Base-by-base conservation (phyloP, 805 yeast genomes). In the Candida andamanensis region DNA sequence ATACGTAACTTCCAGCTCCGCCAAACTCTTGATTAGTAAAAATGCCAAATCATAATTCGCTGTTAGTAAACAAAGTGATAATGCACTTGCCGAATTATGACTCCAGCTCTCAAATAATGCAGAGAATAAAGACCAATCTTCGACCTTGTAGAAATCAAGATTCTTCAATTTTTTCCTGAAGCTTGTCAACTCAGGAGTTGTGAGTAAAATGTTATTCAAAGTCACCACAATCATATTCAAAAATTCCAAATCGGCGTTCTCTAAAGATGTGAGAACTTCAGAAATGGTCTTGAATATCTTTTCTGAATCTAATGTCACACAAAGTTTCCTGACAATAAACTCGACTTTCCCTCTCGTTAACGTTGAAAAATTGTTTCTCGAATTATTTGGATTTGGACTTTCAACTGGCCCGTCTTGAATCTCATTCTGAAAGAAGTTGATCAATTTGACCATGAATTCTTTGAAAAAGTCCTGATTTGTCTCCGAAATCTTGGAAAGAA, bases 81-180 rank as follows among this genome's bases (percentile, higher is more conserved):
- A 62, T 0, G 89, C 84, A 4, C 97, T 89, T 1, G 94, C 87
- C 0, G 95, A 79, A 51, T 86, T 90, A 39, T 81, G 80, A 43
- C 95, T 79, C 98, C 98, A 92, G 36, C 94, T 78, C 48, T 76
- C 78, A 59, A 90, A 92, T 34, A 92, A 63, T 1, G 80, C 64
- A 17, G 82, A 71, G 52, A 92, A 92, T 24, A 89, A 65, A 15
- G 67, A 56, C 66, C 80, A 76, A 35, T 85, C 92, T 22, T 74
- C 78, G 15, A 63, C 42, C 22, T 72, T 69, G 45, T 55, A 57
- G 14, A 57, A 50, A 32, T 80, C 85, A n/a, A 79, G 55, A 25
- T 57, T 52, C 58, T 70, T 54, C 31, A 90, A 61, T 46, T 82
- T 75, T 36, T 73, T 76, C 32, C 98, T 72, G 41, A 92, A 67